Conservation (phyloP, 2,329 filamentous ascomycete species). For the Waltergamsia citrina region DNA sequence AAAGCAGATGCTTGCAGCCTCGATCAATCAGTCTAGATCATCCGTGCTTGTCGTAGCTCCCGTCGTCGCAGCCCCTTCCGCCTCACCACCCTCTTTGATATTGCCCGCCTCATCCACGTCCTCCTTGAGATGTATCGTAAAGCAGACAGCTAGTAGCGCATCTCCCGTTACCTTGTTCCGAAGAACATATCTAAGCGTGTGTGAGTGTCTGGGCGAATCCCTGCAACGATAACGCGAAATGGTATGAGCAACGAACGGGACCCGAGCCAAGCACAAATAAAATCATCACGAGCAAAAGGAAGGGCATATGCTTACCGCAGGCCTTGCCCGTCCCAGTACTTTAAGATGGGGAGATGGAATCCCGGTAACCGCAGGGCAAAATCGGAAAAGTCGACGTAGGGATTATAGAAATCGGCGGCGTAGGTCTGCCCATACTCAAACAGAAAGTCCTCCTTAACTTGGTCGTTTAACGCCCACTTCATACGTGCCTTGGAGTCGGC, state of each 20-base stretch:
- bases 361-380: slow-evolving; percentile 64
- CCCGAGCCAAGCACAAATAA: slow-evolving; percentile 3
- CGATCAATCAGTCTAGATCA: neutral
- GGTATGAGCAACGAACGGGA: neutral
- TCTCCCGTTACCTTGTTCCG: slow-evolving; percentile 68
- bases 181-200: slow-evolving; percentile 83
- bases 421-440: slow-evolving; percentile 46
- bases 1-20: no score
- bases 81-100: slow-evolving; percentile 30
- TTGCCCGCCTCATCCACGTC: slow-evolving; percentile 51
- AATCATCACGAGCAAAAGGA: slow-evolving; percentile 7
- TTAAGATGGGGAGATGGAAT: slow-evolving; percentile 63
- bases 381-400: slow-evolving; percentile 76
- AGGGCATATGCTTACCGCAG: slow-evolving; percentile 47
- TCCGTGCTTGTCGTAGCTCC: neutral
- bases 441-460: slow-evolving; percentile 40
- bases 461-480: slow-evolving; percentile 45
- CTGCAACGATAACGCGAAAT: neutral
- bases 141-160: slow-evolving; percentile 72
- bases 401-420: slow-evolving; percentile 71
- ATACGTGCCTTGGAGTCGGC: slow-evolving; percentile 40
- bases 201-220: slow-evolving; percentile 2
- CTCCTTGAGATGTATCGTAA: slow-evolving; percentile 65
- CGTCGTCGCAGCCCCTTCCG: slow-evolving; percentile 15
- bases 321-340: slow-evolving; percentile 72